Base-by-base conservation (phyloP, 2,329 filamentous ascomycete species). In the Colletotrichum orchidophilum region DNA sequence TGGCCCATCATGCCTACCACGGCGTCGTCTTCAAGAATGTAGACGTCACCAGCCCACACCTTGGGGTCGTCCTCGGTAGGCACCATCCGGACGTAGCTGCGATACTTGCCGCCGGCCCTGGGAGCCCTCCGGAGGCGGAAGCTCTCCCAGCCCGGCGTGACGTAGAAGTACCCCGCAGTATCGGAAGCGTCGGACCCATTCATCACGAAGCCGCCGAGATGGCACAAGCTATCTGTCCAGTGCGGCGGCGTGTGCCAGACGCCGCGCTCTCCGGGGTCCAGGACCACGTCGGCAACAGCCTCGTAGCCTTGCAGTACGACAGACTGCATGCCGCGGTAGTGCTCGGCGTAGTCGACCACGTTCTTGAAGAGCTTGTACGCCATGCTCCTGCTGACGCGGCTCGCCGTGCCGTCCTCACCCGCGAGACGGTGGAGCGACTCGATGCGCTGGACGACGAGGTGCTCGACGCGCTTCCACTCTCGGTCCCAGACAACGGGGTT, bases 401-500 rank as follows among this genome's bases (percentile, higher is more conserved):
- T 64, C 12, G 62, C 50, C 21, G 11, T 11, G 29, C 24, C 42
- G 3, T 21, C 21, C 46, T 29, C 9, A 12, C 11, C 8, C 9
- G 13, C 35, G 13, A 52, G 15, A 7, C 11, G 15, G 35, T 18
- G 11, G 3, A 64, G 52, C 24, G 31, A 26, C 12, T 57, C 62
- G 52, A 64, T n/a, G 33, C 62, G 62, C 7, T 15, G 12, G 13
- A 7, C 15, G 5, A 64, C 62, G 52, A 64, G 62, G n/a, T 27
- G 91, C 50, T 86, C 82, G 66, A 84, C 84, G 35, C 88, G 88
- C 50, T 82, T 78, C 88, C 88, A 91, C 53, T 87, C 84, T 24
- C 82, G 78, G 21, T 86, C 83, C 86, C 87, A 91, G n/a, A 79
- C 78, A 27, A 81, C 79, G 53, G 84, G 80, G 72, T 86, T 69